Conservation (phyloP, 2,329 filamentous ascomycete species). For the Calonectria pseudoreteaudii region DNA sequence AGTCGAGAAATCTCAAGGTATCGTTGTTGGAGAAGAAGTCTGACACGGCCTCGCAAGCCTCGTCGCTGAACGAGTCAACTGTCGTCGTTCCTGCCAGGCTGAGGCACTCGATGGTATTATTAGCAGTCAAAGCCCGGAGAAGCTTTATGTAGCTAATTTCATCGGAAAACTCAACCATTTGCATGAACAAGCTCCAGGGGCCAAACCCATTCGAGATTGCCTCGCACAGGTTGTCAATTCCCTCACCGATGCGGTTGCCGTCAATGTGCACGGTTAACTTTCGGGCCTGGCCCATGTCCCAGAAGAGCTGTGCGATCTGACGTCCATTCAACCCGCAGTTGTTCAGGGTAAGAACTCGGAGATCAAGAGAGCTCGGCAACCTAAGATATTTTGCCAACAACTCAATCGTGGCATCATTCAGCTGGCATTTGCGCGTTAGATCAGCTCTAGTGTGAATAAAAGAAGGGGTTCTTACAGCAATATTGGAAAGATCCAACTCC, state of each 20-base stretch:
- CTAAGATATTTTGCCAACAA: conserved; percentile 61
- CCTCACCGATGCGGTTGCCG: conserved; percentile 65
- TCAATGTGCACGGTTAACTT: conserved; percentile 62
- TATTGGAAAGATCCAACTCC: conserved; percentile 66
- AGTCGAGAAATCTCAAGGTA: conserved; percentile 64
- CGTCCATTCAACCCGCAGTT: conserved; percentile 64
- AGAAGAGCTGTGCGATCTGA: conserved; percentile 63
- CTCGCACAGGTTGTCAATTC: conserved; percentile 62
- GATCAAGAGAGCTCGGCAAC: conserved; percentile 51
- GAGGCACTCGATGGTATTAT: conserved; percentile 62
- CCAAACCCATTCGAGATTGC: conserved; percentile 61
- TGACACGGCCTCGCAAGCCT: conserved; percentile 61
- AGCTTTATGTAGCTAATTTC: conserved; percentile 65
- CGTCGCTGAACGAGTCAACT: conserved; percentile 57
- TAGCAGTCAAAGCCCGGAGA: conserved; percentile 61
- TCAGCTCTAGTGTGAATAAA: neutral
- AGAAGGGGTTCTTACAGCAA: conserved; percentile 55
- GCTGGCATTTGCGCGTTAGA: conserved; percentile 45
- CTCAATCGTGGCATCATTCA: conserved; percentile 62
- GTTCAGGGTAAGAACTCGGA: conserved; percentile 61
- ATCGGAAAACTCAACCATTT: conserved; percentile 68
- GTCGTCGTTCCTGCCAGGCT: conserved; percentile 67
- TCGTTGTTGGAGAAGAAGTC: conserved; percentile 64
- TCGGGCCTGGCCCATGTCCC: conserved; percentile 60
- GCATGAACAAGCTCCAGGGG: conserved; percentile 62